Base-by-base conservation (phyloP, 2,329 filamentous ascomycete genomes). In the Pyricularia sp. region DNA sequence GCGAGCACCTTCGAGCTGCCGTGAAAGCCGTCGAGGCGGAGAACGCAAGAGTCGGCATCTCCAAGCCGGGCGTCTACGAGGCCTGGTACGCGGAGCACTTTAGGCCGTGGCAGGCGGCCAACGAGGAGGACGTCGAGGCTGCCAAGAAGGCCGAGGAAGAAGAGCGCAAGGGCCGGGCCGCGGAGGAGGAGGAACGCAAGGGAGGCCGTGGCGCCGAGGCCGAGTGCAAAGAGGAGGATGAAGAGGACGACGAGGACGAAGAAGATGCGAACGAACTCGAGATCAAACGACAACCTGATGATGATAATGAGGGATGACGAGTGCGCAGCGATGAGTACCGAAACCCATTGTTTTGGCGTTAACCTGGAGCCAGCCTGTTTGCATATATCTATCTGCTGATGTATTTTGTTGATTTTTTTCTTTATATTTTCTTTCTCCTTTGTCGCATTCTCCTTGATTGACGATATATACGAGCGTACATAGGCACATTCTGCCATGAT, bases 71-170 rank as follows among this genome's bases (percentile, higher is more conserved):
- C n/a, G 31, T 36, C 36, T 50, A 42, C 25, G 65, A 66, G 25
- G 65, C 42, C 36, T 66, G 65, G 65, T 28, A 36, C 65, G 33
- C 33, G 33, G 65, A 66, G 23, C 36, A 66, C 3, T 66, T 50
- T 14, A 10, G 36, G 12, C 65, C 65, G 14, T 66, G 65, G 65
- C 65, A 66, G 36, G 31, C 65, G 12, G 36, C 65, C 12, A 50
- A 50, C 36, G 26, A 66, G n/a, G 65, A 66, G 33, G 36, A 50
- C 10, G 65, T 50, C 65, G 33, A 36, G 33, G 50, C 68, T 25
- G 42, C 67, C 14, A 25, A 68, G 20, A 64, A 64, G 31, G 31
- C 64, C 28, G 67, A 67, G 36, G 66, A 64, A 31, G 58, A 61
- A 7, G 58, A 61, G 58, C 58, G 58, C 58, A 61, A 61, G 25